These are phyloP conservation scores for Aschersonia sp. DNA, from an alignment of 2,329 filamentous ascomycete genomes.

Conservation along the genomic window DNA sequence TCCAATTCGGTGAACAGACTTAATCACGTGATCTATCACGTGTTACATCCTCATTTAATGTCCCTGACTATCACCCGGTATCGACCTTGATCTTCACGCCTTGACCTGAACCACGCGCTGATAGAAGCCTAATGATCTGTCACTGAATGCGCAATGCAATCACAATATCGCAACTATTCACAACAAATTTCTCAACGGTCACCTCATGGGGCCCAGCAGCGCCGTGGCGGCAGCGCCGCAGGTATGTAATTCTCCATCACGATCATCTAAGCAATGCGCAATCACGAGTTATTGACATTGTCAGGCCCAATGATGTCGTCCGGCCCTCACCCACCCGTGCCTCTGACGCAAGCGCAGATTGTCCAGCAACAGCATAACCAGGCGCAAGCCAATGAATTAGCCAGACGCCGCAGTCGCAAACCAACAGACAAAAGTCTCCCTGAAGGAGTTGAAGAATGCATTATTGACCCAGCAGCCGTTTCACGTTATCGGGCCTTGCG, in stretches of 20 bases:
- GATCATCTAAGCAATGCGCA: neutral
- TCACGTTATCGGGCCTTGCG: conserved; percentile 71
- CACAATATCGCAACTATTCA: conserved; percentile 35
- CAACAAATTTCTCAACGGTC: conserved; percentile 35
- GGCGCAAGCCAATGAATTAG: conserved; percentile 45
- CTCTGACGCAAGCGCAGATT: conserved; percentile 39
- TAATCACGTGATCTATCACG: too few species aligned
- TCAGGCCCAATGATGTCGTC: conserved; percentile 42
- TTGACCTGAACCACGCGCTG: too few species aligned
- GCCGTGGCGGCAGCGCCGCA: conserved; percentile 31
- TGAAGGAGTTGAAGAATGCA: conserved; percentile 71
- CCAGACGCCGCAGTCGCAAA: conserved; percentile 71
- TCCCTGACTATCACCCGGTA: too few species aligned
- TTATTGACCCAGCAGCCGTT: conserved; percentile 63
- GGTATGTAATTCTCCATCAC: conserved; percentile 20
- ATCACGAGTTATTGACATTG: neutral
- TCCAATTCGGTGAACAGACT: too few species aligned
- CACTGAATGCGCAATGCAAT: conserved; percentile 28
- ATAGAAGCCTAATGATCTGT: neutral
- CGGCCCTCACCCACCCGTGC: conserved; percentile 33
- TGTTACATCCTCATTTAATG: too few species aligned
- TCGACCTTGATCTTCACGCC: too few species aligned
- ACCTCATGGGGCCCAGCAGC: conserved; percentile 31
- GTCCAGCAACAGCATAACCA: conserved; percentile 35
- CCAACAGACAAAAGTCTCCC: conserved; percentile 93